Percentiles rank a stretch among this genome's conserved stretches.
Conservation (phyloP, 345 rosid species). For the Populus tremula region DNA sequence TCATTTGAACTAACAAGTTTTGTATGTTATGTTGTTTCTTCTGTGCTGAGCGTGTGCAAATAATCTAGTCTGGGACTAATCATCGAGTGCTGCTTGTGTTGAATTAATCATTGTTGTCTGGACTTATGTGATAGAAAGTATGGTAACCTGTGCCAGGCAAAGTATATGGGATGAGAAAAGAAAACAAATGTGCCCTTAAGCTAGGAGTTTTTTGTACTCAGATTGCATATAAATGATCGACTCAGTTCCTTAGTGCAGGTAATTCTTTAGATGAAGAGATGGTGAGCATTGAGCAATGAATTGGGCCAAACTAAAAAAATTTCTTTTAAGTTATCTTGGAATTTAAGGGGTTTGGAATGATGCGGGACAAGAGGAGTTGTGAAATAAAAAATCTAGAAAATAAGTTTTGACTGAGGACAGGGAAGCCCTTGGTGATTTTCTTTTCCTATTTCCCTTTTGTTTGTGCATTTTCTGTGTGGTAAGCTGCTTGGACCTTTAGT, state of each 20-base stretch:
- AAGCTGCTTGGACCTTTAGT: neutral
- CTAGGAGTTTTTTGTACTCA: neutral
- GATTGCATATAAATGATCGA: neutral
- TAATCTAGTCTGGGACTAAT: too few relatives aligned
- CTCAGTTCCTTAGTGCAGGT: neutral
- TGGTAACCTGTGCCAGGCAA: neutral
- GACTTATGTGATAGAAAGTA: neutral
- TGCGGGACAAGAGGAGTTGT: neutral
- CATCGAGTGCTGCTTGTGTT: too few relatives aligned
- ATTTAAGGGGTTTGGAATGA: neutral
- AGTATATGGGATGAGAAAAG: neutral
- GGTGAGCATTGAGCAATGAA: neutral
- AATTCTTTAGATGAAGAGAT: neutral
- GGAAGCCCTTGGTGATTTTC: neutral
- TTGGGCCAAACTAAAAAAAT: neutral
- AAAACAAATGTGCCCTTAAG: neutral
- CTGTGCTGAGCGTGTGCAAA: too few relatives aligned
- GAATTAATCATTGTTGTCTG: neutral
- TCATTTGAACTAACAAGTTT: neutral
- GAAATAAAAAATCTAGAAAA: neutral
- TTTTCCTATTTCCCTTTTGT: neutral
- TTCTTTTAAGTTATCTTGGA: neutral
- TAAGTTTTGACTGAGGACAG: neutral
- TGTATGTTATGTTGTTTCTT: neutral
- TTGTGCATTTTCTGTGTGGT: too few relatives aligned